Evolutionary conservation across 2,329 filamentous ascomycete genomes (phyloP).

Genomic region (Amylocarpus encephaloides): DNA sequence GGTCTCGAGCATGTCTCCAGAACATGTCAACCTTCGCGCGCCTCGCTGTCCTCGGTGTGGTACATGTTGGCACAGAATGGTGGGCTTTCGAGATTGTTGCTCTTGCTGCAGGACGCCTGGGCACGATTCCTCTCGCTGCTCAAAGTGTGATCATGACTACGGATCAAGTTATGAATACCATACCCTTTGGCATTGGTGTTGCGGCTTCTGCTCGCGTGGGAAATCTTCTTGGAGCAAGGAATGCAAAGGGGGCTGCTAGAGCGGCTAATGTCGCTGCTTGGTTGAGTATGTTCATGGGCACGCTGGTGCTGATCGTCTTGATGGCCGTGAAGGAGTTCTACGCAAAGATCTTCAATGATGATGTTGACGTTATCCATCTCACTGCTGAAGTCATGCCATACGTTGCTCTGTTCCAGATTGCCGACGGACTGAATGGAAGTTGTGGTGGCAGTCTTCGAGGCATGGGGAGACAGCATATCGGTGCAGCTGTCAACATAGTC

Average conservation of each 20-base stretch:
- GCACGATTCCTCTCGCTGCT: constrained; percentile 71
- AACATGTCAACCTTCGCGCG: constrained; percentile 66
- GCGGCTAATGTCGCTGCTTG: constrained; percentile 71
- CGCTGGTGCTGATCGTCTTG: constrained; percentile 59
- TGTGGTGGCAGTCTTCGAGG: constrained; percentile 76
- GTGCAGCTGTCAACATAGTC: constrained; percentile 72
- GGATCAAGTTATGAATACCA: constrained; percentile 72
- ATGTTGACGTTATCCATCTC: constrained; percentile 62
- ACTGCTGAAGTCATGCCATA: constrained; percentile 76
- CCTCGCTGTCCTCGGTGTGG: constrained; percentile 67
- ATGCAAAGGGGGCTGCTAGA: constrained; percentile 58
- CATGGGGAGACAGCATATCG: constrained; percentile 82
- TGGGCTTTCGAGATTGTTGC: constrained; percentile 93
- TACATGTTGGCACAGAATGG: constrained; percentile 88
- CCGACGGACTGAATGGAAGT: constrained; percentile 77
- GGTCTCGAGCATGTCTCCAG: constrained; percentile 54
- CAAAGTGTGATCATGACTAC: constrained; percentile 88
- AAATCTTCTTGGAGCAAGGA: constrained; percentile 67
- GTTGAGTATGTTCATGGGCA: constrained; percentile 63
- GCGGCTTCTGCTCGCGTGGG: constrained; percentile 72
- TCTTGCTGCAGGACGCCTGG: constrained; percentile 71
- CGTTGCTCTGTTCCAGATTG: constrained; percentile 85
- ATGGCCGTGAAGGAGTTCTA: constrained; percentile 68
- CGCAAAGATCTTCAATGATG: constrained; percentile 75
- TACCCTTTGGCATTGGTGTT: constrained; percentile 81